phyloP scores from a whole-genome alignment of 768 basidiomycete genomes.

The Aureoboletus auriporus region DNA sequence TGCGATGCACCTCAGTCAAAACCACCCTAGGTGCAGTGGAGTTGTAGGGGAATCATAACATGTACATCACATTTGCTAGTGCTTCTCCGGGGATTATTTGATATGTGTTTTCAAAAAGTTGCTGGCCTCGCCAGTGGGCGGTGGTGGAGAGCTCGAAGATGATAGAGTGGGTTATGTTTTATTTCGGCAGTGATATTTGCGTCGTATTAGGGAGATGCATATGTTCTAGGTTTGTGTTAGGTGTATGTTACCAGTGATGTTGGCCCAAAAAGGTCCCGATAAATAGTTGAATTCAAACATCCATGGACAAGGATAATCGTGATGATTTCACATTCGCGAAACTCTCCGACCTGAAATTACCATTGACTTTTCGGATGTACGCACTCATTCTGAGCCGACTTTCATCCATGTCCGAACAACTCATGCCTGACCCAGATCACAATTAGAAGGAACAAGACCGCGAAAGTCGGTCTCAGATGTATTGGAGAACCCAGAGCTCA shows the following conservation, averaged over 20 bases:
- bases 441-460: slow-evolving; percentile 79
- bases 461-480: slow-evolving; percentile 73
- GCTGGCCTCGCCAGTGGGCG: too few species aligned
- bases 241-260: too few species aligned
- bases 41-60: slow-evolving; percentile 2
- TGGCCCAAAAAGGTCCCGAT: too few species aligned
- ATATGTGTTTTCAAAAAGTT: too few species aligned
- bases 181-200: too few species aligned
- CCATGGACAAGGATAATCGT: slow-evolving; percentile 60
- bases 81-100: background rate
- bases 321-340: slow-evolving; percentile 94
- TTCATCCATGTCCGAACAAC: background rate
- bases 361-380: slow-evolving; percentile 84
- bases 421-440: slow-evolving; percentile 50
- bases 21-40: slow-evolving; percentile 24
- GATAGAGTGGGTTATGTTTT: too few species aligned
- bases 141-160: too few species aligned
- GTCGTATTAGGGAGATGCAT: too few species aligned
- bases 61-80: slow-evolving; percentile 13
- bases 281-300: background rate
- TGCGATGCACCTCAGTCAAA: slow-evolving; percentile 17
- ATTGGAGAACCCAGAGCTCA: slow-evolving; percentile 75
- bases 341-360: slow-evolving; percentile 83
- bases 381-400: slow-evolving; percentile 10
- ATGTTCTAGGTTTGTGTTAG: too few species aligned